Base-by-base conservation (phyloP, 495 filamentous ascomycete genomes). In the Trichoderma parareesei region DNA sequence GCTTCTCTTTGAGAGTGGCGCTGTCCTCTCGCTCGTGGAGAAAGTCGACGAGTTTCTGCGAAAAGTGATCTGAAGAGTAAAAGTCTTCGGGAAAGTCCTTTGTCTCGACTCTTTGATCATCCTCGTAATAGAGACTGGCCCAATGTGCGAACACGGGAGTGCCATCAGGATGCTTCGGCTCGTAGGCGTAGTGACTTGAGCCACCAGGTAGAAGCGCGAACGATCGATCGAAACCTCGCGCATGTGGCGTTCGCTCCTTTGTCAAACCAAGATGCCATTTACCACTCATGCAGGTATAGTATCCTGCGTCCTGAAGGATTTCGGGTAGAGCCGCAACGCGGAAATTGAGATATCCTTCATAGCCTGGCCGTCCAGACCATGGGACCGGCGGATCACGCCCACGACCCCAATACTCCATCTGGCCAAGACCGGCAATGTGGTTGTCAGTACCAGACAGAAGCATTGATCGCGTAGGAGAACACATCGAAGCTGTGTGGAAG, bases 311-410 rank as follows among this genome's bases (percentile, higher is more conserved):
- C 6, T 73, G 75, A 8, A 87, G 74, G n/a, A 86, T 62, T 70
- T 87, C 82, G 2, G 84, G 82, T 13, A 87, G 75, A 5, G 84
- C 77, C 1, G 78, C 84, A 27, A 87, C 83, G 3, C 77, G 73
- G 63, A 85, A 80, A 64, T 87, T 86, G 42, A 87, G 77, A 64
- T 85, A 86, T 13, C 83, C 83, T 71, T 86, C 84, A 70, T 86
- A 84, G 0, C 84, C 83, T 4, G 84, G 82, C 80, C 81, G n/a
- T 63, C 46, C 8, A 33, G 61, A 63, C 49, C 49, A 55, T 35
- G 49, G 49, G 13, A 55, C 49, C 13, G 49, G 49, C 18, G 49
- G 49, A 8, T 55, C 49, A 6, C 49, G 18, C 16, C 49, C 49
- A 35, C 49, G 49, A 27, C 49, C 49, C 49, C 49, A 55, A 33